phyloP scores from a whole-genome alignment of 176 grass and related monocot species.

The Pontederia crassipes region DNA sequence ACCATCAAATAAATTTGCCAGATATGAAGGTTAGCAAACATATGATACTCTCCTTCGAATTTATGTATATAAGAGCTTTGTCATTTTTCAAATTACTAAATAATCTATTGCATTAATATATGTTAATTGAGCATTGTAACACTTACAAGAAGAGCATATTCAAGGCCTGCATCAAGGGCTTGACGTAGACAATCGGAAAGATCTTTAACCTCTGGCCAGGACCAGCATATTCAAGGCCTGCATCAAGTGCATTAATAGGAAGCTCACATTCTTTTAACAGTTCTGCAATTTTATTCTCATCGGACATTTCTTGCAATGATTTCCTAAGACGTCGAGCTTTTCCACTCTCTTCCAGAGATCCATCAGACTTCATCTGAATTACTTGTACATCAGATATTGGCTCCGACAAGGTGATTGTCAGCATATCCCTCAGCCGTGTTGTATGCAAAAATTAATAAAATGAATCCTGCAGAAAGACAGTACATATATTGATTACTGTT shows the following conservation, averaged over 20 bases:
- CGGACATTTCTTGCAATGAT: conserved; percentile 90
- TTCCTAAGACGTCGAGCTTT: conserved; percentile 74
- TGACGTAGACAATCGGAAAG: conserved; percentile 75
- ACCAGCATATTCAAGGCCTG: conserved; percentile 65
- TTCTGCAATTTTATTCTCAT: conserved; percentile 45
- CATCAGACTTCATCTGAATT: conserved; percentile 91
- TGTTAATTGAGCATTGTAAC: no score
- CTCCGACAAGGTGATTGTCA: conserved; percentile 97
- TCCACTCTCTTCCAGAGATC: conserved; percentile 90
- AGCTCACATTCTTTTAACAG: conserved; percentile 71
- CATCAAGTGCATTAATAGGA: conserved; percentile 47
- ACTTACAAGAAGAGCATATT: conserved; percentile 80
- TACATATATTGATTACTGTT: conserved; percentile 25
- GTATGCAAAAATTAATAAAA: conserved; percentile 90
- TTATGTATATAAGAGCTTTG: no score
- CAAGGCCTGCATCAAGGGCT: conserved; percentile 95
- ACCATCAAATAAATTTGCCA: no score
- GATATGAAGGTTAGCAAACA: no score
- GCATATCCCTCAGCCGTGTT: conserved; percentile 87
- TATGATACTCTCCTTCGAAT: no score
- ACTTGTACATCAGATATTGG: conserved; percentile 96
- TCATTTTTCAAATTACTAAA: no score
- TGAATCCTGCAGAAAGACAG: conserved; percentile 49
- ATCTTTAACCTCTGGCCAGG: conserved; percentile 88
- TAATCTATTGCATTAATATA: no score